Evolutionary conservation across 2,329 filamentous ascomycete genomes (phyloP).

Genomic region (Phaeomoniella chlamydospora): DNA sequence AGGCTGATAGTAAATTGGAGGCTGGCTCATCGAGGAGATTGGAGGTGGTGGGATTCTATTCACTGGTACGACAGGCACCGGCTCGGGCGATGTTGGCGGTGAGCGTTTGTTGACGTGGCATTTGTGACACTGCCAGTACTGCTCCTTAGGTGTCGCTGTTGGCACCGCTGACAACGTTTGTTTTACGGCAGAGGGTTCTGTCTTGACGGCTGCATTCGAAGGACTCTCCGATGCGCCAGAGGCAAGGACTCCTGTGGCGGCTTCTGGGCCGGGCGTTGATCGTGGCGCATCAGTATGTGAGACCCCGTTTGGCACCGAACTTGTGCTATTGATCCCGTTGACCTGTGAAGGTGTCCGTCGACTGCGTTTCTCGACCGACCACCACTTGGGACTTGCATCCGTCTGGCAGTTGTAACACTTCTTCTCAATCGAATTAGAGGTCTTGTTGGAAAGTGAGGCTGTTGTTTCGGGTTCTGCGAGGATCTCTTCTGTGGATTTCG

Average conservation of each 20-base stretch:
- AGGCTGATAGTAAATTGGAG: constrained; percentile 11
- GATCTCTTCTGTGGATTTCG: constrained; percentile 5
- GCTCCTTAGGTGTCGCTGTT: constrained; percentile 6
- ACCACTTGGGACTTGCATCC: constrained; percentile 41
- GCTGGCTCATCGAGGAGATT: constrained; percentile 15
- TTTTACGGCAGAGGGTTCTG: too few species aligned
- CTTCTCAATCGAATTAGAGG: constrained; percentile 6
- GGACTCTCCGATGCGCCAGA: constrained; percentile 1
- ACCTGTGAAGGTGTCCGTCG: constrained; percentile 16
- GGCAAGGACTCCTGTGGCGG: constrained; percentile 5
- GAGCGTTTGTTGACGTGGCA: constrained; percentile 39
- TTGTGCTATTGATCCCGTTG: constrained; percentile 33
- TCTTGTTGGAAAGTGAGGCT: background rate
- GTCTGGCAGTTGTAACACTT: constrained; percentile 25
- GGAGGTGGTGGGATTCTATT: constrained; percentile 16
- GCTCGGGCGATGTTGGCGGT: constrained; percentile 14
- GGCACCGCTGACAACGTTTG: too few species aligned
- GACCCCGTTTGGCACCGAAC: constrained; percentile 18
- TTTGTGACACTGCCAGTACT: constrained; percentile 61
- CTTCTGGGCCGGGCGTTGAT: constrained; percentile 11
- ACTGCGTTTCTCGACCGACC: constrained; percentile 30
- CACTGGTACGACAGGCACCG: constrained; percentile 17
- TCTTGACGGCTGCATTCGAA: constrained; percentile 3
- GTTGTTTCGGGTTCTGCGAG: constrained; percentile 1
- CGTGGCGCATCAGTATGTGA: constrained; percentile 9